Base-by-base conservation (phyloP, 768 basidiomycete species). In the Trametopsis cervina region DNA sequence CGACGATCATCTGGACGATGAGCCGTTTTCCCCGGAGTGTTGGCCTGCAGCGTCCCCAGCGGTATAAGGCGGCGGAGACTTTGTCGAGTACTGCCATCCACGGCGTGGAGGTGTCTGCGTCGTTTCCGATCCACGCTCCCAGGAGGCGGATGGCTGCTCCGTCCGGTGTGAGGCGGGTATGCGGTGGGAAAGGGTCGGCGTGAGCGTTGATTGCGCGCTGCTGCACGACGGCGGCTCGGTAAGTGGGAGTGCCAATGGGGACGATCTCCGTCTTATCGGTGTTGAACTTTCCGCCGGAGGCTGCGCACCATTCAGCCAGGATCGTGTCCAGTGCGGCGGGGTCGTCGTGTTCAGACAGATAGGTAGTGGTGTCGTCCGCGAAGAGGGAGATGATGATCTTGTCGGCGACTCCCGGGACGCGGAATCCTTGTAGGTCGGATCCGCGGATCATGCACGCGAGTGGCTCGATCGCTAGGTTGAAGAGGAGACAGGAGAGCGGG, bases 361-460 rank as follows among this genome's bases (percentile, higher is more conserved):
- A 70, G 0, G 63, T 62, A 1, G 64, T 65, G 6, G 70, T 72
- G 51, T 74, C 70, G 50, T 74, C 69, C 0, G 72, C 69, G 50
- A 72, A 75, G 0, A 74, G 63, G 0, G 56, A 62, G 2, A 57
- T 55, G 0, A 69, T 61, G 0, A 71, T 42, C n/a, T 52, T 57
- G 38, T 17, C 71, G 47, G 1, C 47, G 3, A 9, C 6, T 1
- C 46, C 27, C 2, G 46, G 50, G 21, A 56, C 18, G 2, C 29
- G 4, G 29, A 50, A 43, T 2, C 52, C 54, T 47, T 43, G 17
- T 13, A 53, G 44, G 9, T 6, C 26, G 15, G 50, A 52, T 5
- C 27, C 20, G n/a, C 46, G 49, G n/a, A 59, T 7, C 24, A 46
- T 33, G 7, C 33, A 39, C 0, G 50, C 52, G 17, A 59, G 40